A percentile compares a stretch with the other conserved stretches of the same genome.
phyloP scores from a whole-genome alignment of 805 yeast species.

The Metschnikowia corniflorae region DNA sequence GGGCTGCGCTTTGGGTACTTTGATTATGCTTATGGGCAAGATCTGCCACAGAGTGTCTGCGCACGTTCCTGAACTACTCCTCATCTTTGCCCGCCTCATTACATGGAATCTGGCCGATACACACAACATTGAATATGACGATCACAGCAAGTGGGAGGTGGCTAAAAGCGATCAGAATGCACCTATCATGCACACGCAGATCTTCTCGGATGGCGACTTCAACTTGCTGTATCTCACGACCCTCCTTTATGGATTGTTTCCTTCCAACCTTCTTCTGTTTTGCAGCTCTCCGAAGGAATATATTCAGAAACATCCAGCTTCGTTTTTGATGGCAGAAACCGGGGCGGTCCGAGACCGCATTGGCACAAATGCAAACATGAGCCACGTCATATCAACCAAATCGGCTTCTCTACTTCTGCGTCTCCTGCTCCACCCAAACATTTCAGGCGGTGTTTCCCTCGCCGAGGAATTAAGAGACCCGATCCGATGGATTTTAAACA shows the following conservation, averaged over 20 bases:
- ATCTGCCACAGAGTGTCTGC: conserved; percentile 31
- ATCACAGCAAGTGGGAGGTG: conserved; percentile 18
- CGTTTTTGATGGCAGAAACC: conserved; percentile 15
- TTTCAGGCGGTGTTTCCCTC: conserved; percentile 26
- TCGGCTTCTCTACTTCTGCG: conserved; percentile 11
- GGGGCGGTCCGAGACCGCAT: conserved; percentile 1
- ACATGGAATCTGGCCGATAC: conserved; percentile 9
- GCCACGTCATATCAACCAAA: neutral
- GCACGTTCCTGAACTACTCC: conserved; percentile 40
- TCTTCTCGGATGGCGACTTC: conserved; percentile 21
- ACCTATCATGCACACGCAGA: conserved; percentile 9
- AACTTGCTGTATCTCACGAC: conserved; percentile 40
- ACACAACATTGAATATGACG: neutral
- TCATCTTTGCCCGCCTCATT: conserved; percentile 40
- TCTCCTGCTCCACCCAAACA: conserved; percentile 48
- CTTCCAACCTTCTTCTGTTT: conserved; percentile 45
- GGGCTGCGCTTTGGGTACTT: conserved; percentile 28
- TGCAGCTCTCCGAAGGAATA: conserved; percentile 40
- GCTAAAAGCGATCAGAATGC: conserved; percentile 14
- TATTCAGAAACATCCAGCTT: conserved; percentile 19
- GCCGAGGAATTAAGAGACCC: conserved; percentile 23
- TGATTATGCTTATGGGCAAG: conserved; percentile 42
- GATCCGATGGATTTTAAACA: conserved; percentile 19
- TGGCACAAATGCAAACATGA: neutral
- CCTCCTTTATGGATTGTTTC: conserved; percentile 56